Percentiles rank a stretch among this genome's conserved stretches.
Conservation (phyloP, 495 filamentous ascomycete genomes). For the Trichoderma virens region DNA sequence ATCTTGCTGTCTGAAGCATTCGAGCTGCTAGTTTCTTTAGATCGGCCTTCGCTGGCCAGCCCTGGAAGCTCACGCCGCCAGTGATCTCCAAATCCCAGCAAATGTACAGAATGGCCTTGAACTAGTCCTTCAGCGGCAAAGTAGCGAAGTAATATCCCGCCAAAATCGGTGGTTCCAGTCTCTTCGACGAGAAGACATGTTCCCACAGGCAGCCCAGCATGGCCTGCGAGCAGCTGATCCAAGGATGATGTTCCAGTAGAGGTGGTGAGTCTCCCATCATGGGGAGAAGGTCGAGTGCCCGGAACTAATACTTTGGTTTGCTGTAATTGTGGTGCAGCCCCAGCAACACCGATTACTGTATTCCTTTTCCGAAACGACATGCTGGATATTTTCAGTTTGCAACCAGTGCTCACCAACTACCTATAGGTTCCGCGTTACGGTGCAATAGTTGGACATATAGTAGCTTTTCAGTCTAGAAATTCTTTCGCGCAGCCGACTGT, state of each 20-base stretch:
- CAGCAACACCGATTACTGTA: slow-evolving; percentile 50
- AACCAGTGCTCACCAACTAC: too few species aligned
- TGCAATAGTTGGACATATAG: too few species aligned
- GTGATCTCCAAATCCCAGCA: slow-evolving; percentile 66
- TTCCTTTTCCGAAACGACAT: slow-evolving; percentile 94
- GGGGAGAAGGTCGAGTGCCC: slow-evolving; percentile 78
- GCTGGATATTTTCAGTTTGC: slow-evolving; percentile 6
- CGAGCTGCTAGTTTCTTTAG: slow-evolving; percentile 20
- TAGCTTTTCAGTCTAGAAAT: too few species aligned
- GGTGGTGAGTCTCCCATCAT: slow-evolving; percentile 81
- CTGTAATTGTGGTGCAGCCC: slow-evolving; percentile 19
- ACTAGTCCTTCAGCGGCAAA: slow-evolving; percentile 91
- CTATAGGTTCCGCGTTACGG: too few species aligned
- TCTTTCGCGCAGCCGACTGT: too few species aligned
- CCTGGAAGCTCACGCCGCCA: slow-evolving; percentile 84
- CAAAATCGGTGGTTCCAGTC: slow-evolving; percentile 90
- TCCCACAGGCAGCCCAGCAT: slow-evolving; percentile 80
- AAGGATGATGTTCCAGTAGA: slow-evolving; percentile 84
- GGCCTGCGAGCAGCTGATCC: slow-evolving; percentile 77
- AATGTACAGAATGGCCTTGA: slow-evolving; percentile 83
- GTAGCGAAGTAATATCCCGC: slow-evolving; percentile 72
- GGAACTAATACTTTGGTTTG: slow-evolving; percentile 39
- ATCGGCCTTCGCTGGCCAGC: slow-evolving; percentile 43
- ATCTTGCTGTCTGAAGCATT: slow-evolving; percentile 59
- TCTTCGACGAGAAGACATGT: slow-evolving; percentile 80